Evolutionary conservation across 1,139 yeast species (phyloP).

Genomic region (Protomyces arabidopsidicola): DNA sequence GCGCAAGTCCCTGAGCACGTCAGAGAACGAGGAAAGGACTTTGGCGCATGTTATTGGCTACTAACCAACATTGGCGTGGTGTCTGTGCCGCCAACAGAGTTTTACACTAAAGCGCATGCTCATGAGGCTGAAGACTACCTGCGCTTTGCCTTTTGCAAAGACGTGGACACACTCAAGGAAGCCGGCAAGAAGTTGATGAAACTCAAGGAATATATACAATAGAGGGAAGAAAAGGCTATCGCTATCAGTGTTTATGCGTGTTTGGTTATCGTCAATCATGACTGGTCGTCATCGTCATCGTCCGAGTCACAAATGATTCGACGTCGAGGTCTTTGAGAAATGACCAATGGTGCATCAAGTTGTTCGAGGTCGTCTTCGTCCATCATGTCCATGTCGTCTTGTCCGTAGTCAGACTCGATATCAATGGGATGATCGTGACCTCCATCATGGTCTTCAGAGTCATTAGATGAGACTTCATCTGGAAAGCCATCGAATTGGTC

Average conservation of each 20-base stretch:
- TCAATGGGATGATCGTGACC: not conserved
- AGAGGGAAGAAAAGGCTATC: not conserved
- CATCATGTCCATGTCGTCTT: not conserved
- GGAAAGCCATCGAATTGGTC: not conserved
- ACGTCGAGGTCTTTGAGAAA: not conserved
- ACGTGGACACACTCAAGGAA: conserved; percentile 67
- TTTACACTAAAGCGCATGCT: conserved; percentile 66
- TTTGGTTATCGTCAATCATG: no score
- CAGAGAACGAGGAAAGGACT: conserved; percentile 68
- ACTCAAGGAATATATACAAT: conserved; percentile 55
- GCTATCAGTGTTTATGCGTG: not conserved
- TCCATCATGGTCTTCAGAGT: not conserved
- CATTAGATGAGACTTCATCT: not conserved
- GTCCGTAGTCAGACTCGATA: not conserved
- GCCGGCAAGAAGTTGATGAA: conserved; percentile 72
- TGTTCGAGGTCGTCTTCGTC: not conserved
- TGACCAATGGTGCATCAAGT: not conserved
- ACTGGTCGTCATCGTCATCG: not conserved
- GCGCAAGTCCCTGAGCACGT: conserved; percentile 63
- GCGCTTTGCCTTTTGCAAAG: conserved; percentile 95
- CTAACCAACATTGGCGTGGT: conserved; percentile 90
- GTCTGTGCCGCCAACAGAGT: conserved; percentile 94
- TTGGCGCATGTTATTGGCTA: conserved; percentile 85
- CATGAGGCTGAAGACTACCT: conserved; percentile 75
- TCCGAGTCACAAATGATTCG: not conserved